A percentile compares a stretch with the other conserved stretches of the same genome.
Conservation (phyloP, 805 yeast genomes). For the Komagataella kurtzmanii region DNA sequence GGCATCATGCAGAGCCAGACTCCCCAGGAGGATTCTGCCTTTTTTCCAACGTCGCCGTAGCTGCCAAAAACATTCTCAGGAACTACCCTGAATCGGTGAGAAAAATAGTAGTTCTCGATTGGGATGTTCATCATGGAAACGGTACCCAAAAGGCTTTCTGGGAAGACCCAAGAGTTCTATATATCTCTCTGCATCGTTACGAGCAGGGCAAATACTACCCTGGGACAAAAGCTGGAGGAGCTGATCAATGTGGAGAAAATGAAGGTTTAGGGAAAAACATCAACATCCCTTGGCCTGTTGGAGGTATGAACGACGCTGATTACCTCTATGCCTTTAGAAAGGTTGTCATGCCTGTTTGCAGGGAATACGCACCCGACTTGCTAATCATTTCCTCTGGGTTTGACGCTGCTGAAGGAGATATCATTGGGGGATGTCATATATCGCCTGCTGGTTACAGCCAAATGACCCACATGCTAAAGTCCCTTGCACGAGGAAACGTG, state of each 20-base stretch:
- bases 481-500: constrained; percentile 76
- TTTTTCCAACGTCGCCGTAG: constrained; percentile 94
- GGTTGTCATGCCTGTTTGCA: constrained; percentile 76
- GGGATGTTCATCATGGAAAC: constrained; percentile 99
- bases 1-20: constrained; percentile 98
- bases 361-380: constrained; percentile 86
- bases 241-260: constrained; percentile 74
- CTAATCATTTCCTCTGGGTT: constrained; percentile 92
- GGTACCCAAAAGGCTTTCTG: constrained; percentile 93
- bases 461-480: constrained; percentile 85
- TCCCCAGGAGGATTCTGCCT: constrained; percentile 95
- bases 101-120: constrained; percentile 73
- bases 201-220: constrained; percentile 92
- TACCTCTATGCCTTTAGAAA: constrained; percentile 83
- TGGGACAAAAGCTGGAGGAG: constrained; percentile 77
- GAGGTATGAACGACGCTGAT: constrained; percentile 93
- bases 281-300: constrained; percentile 87
- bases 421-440: constrained; percentile 92
- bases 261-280: constrained; percentile 78
- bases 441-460: constrained; percentile 94
- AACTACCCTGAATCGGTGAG: constrained; percentile 83
- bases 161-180: constrained; percentile 81
- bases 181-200: constrained; percentile 84
- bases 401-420: constrained; percentile 98
- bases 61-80: constrained; percentile 74